Conservation (phyloP, 495 filamentous ascomycete species). For the Penicillium malachiteum region DNA sequence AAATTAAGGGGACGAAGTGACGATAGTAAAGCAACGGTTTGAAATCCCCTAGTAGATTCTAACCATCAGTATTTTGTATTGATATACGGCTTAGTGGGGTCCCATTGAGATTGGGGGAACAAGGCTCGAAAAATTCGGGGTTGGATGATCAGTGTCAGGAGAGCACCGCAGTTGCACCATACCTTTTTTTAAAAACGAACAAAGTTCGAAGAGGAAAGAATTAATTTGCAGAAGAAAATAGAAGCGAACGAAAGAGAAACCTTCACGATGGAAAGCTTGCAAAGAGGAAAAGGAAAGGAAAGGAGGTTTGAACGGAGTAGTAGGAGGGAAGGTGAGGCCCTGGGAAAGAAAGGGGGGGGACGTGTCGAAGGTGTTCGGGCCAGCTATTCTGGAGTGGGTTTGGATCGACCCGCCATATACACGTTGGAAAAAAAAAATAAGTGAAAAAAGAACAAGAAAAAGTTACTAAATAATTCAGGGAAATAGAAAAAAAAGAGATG, state of each 20-base stretch:
- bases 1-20: constrained; percentile 1
- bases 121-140: constrained; percentile 11
- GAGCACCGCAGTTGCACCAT: constrained; percentile 3
- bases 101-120: constrained; percentile 3
- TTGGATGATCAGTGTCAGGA: constrained; percentile 13
- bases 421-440: neutral
- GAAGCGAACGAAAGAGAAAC: constrained; percentile 12
- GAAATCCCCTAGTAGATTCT: constrained; percentile 34
- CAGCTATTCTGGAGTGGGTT: constrained; percentile 25
- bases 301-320: constrained; percentile 13
- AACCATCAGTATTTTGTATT: neutral
- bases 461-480: neutral
- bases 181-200: constrained; percentile 15
- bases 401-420: constrained; percentile 19
- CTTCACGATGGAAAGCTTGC: constrained; percentile 23
- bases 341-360: constrained; percentile 13
- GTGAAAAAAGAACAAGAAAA: neutral
- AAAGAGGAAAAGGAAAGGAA: constrained; percentile 23
- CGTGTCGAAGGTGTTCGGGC: constrained; percentile 10
- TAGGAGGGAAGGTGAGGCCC: constrained; percentile 35
- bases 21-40: constrained; percentile 2
- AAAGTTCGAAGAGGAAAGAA: constrained; percentile 8
- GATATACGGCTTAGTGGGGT: neutral
- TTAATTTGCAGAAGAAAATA: neutral
- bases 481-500: neutral